These are phyloP conservation scores for Chrysosporium keratinophilum DNA, from an alignment of 2,329 filamentous ascomycete genomes.

Conservation along the genomic window DNA sequence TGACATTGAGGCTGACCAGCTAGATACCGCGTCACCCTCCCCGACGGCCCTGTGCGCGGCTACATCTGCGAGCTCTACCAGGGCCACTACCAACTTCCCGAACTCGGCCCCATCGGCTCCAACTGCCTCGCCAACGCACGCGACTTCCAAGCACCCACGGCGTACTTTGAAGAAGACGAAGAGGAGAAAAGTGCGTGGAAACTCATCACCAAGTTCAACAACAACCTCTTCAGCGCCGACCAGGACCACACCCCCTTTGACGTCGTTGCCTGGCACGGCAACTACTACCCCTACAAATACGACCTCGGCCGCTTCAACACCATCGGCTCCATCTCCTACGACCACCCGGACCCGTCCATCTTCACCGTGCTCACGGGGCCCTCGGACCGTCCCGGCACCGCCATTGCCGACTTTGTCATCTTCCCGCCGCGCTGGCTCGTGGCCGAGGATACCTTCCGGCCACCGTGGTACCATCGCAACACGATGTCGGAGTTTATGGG, in stretches of 20 bases:
- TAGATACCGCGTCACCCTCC: slow-evolving; percentile 59
- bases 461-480: slow-evolving; percentile 56
- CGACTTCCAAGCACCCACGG: slow-evolving; percentile 65
- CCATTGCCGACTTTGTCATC: slow-evolving; percentile 55
- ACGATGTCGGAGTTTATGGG: slow-evolving; percentile 59
- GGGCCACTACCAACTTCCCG: slow-evolving; percentile 60
- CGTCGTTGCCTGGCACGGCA: slow-evolving; percentile 70
- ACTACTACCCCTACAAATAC: slow-evolving; percentile 73
- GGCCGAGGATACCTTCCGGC: slow-evolving; percentile 50
- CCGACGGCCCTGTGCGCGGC: slow-evolving; percentile 52
- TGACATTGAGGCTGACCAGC: neutral
- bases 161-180: slow-evolving; percentile 54
- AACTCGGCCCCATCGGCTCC: slow-evolving; percentile 62
- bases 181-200: slow-evolving; percentile 42
- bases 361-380: slow-evolving; percentile 57
- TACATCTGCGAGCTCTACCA: slow-evolving; percentile 68
- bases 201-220: slow-evolving; percentile 56
- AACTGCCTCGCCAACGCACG: slow-evolving; percentile 64
- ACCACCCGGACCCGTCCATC: slow-evolving; percentile 69
- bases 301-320: slow-evolving; percentile 67
- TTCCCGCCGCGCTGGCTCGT: slow-evolving; percentile 57
- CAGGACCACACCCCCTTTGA: slow-evolving; percentile 68
- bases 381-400: slow-evolving; percentile 49
- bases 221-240: slow-evolving; percentile 53
- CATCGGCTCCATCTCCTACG: slow-evolving; percentile 61